Base-by-base conservation (phyloP, 257 asterid species). In the Linderniella brevidens region DNA sequence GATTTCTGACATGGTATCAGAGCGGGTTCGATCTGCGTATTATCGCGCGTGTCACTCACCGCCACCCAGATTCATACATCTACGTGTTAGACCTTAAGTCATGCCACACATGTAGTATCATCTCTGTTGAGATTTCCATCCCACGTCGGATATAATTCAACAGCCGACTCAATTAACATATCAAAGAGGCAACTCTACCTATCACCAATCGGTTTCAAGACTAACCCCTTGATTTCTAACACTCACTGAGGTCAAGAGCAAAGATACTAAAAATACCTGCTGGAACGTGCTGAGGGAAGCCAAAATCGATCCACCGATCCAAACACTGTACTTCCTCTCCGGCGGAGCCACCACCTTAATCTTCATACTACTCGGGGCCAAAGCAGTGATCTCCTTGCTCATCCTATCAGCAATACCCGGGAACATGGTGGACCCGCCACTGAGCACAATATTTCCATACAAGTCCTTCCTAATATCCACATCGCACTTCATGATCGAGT, bases 401-500 rank as follows among this genome's bases (percentile, higher is more conserved):
- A 64, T 58, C 48, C 58, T 35, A 47, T 67, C 76, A 61, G 69
- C 76, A 51, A 69, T 69, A 35, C 72, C 76, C 3, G 72, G 61
- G 36, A 69, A 69, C 76, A 69, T 69, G 42, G 76, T 69, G 0
- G 76, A 60, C 13, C 76, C 72, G 0, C 76, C 76, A 19, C 32
- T 25, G 32, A 25, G 32, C 32, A 25, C 32, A 25, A 25, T 25
- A 6, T 25, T 25, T 25, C 32, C 72, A 13, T 69, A 69, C 45
- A 69, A 49, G 48, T 69, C 76, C 65, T 69, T 64, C 57, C 72
- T 69, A 48, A 69, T 69, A 45, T 69, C 76, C 0, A 69, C 76
- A 4, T 69, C 76, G 13, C 76, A 69, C 53, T 69, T 69, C 76
- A 69, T 69, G 36, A 69, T 69, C 0, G 76, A 69, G 18, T 69